Conservation (phyloP, 495 filamentous ascomycete species). For the Xylaria sp. region DNA sequence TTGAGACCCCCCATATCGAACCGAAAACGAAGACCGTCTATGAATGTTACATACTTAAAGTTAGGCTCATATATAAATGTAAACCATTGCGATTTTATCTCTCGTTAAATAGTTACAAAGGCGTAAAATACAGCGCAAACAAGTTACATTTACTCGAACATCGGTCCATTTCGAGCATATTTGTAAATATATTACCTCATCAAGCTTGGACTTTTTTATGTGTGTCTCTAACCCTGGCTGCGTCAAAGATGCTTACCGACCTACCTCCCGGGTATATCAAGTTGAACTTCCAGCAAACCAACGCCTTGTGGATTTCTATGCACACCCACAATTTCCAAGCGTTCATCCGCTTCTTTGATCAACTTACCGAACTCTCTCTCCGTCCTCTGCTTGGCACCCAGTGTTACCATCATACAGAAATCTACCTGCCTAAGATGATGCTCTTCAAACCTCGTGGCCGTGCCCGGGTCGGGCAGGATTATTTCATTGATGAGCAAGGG, state of each 20-base stretch:
- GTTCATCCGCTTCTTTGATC: constrained; percentile 28
- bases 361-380: constrained; percentile 34
- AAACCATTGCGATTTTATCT: not conserved
- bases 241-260: not conserved
- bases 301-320: constrained; percentile 13
- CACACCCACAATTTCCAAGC: constrained; percentile 18
- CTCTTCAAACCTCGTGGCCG: constrained; percentile 19
- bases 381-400: constrained; percentile 42
- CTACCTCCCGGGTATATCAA: not conserved
- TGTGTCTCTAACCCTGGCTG: not conserved
- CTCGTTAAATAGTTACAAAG: not conserved
- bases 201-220: not conserved
- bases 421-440: constrained; percentile 34
- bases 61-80: not conserved
- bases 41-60: not conserved
- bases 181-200: not conserved
- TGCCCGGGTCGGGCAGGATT: constrained; percentile 36
- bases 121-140: not conserved
- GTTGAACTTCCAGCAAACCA: constrained; percentile 23
- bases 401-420: constrained; percentile 38
- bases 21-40: not conserved
- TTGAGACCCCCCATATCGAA: not conserved
- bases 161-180: not conserved
- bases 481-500: constrained; percentile 43
- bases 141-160: not conserved